These are phyloP conservation scores for Fusarium sp. DNA, from an alignment of 2,329 filamentous ascomycete genomes.

Conservation along the genomic window DNA sequence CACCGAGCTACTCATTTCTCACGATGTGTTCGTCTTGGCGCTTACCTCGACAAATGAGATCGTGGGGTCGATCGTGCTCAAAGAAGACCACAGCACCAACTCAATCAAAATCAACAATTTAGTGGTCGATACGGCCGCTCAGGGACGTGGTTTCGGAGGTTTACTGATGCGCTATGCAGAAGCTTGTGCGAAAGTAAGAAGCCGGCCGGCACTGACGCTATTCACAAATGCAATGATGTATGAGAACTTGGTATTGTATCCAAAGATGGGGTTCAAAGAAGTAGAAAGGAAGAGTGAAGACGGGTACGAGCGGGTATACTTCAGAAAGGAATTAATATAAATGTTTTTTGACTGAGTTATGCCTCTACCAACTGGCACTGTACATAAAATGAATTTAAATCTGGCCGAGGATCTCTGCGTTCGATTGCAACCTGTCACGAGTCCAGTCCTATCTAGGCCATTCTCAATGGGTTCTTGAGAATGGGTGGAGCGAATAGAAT, in stretches of 20 bases:
- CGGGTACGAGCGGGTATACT: slow-evolving; percentile 55
- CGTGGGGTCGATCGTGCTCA: slow-evolving; percentile 50
- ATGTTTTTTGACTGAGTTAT: not conserved
- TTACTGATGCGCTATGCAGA: slow-evolving; percentile 51
- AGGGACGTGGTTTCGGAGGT: slow-evolving; percentile 52
- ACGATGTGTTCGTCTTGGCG: slow-evolving; percentile 45
- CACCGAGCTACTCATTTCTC: slow-evolving; percentile 44
- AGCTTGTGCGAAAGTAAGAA: slow-evolving; percentile 45
- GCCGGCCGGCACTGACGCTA: slow-evolving; percentile 45
- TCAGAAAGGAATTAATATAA: slow-evolving; percentile 52
- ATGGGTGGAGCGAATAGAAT: too few relatives aligned
- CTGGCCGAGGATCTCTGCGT: too few relatives aligned
- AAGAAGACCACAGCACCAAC: slow-evolving; percentile 26
- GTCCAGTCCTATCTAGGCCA: too few relatives aligned
- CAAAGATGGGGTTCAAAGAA: slow-evolving; percentile 53
- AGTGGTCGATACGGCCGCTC: slow-evolving; percentile 49
- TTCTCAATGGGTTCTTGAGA: too few relatives aligned
- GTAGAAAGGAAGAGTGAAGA: slow-evolving; percentile 49
- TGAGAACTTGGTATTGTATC: slow-evolving; percentile 51
- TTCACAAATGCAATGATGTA: slow-evolving; percentile 55
- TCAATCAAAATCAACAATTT: slow-evolving; percentile 49
- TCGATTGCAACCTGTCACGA: too few relatives aligned
- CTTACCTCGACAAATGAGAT: slow-evolving; percentile 38
- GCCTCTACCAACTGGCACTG: too few relatives aligned
- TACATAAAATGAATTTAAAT: too few relatives aligned